A percentile compares a stretch with the other conserved stretches of the same genome.
phyloP scores from a whole-genome alignment of 2,329 filamentous ascomycete species.

The Aaosphaeria pasadenensis region DNA sequence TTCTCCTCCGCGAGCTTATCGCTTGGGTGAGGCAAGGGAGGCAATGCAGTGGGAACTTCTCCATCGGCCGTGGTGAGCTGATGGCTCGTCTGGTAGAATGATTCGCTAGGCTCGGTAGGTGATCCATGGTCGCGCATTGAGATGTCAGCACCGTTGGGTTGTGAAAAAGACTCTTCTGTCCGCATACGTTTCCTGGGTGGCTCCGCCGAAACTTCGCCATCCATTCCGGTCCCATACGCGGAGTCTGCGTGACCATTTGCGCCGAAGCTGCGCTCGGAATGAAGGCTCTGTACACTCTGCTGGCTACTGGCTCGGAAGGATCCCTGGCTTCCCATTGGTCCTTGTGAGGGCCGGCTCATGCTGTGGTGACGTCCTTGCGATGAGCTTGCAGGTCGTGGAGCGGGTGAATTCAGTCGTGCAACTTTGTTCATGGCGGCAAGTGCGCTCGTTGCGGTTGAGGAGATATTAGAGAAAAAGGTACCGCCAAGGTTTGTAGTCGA shows the following conservation, averaged over 20 bases:
- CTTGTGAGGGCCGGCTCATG: constrained; percentile 69
- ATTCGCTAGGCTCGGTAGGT: constrained; percentile 77
- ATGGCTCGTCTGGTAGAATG: constrained; percentile 57
- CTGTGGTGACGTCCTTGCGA: constrained; percentile 62
- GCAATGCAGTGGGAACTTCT: constrained; percentile 59
- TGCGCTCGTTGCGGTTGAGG: constrained; percentile 84
- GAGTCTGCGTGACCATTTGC: constrained; percentile 58
- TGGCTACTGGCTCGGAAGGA: constrained; percentile 72
- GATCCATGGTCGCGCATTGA: constrained; percentile 60
- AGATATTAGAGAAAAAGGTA: constrained; percentile 97
- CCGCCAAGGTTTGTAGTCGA: constrained; percentile 65
- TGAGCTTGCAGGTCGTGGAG: constrained; percentile 61
- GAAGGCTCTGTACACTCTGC: constrained; percentile 68
- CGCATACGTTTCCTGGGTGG: constrained; percentile 77
- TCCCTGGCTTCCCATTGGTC: constrained; percentile 60
- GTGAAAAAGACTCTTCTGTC: constrained; percentile 42
- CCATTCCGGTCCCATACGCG: constrained; percentile 59
- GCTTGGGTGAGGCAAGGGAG: constrained; percentile 60
- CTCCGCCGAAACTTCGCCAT: constrained; percentile 56
- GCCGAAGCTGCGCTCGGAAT: constrained; percentile 71
- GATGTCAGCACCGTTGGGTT: constrained; percentile 50
- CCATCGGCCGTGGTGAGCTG: constrained; percentile 45
- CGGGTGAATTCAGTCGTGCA: constrained; percentile 85
- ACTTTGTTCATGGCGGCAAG: constrained; percentile 93
- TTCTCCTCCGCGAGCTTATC: constrained; percentile 72